These are phyloP conservation scores for Ascocoryne sarcoides DNA, from an alignment of 2,329 filamentous ascomycete genomes.

Conservation along the genomic window DNA sequence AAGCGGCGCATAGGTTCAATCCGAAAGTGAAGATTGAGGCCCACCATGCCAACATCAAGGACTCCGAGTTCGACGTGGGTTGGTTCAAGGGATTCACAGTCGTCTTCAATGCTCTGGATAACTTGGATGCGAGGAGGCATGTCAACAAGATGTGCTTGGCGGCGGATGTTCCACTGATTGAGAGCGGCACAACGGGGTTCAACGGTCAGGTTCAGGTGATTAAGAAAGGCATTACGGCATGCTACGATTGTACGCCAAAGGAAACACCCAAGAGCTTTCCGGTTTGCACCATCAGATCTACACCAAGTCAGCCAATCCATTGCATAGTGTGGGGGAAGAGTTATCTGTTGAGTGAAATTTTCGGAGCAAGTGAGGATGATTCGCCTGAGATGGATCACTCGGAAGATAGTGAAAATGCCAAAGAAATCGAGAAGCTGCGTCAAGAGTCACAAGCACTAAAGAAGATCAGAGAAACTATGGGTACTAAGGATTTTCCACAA, in stretches of 20 bases:
- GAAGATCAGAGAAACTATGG: constrained; percentile 72
- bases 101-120: constrained; percentile 96
- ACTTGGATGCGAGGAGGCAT: constrained; percentile 84
- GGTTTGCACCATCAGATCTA: constrained; percentile 94
- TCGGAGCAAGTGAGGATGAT: constrained; percentile 84
- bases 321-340: constrained; percentile 99
- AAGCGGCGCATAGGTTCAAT: constrained; percentile 85
- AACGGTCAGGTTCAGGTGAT: constrained; percentile 97
- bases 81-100: constrained; percentile 81
- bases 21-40: constrained; percentile 78
- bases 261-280: constrained; percentile 87
- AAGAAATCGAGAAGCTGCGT: constrained; percentile 81
- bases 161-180: constrained; percentile 80
- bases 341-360: constrained; percentile 84
- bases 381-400: constrained; percentile 70
- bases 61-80: constrained; percentile 70
- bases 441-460: constrained; percentile 78
- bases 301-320: constrained; percentile 91
- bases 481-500: constrained; percentile 65
- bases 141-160: constrained; percentile 97
- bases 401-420: constrained; percentile 69
- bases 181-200: constrained; percentile 96
- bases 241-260: constrained; percentile 91
- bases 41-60: constrained; percentile 93
- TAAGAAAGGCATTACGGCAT: constrained; percentile 83